Conservation (phyloP, 2,329 filamentous ascomycete species). For the Thielaviopsis populi region DNA sequence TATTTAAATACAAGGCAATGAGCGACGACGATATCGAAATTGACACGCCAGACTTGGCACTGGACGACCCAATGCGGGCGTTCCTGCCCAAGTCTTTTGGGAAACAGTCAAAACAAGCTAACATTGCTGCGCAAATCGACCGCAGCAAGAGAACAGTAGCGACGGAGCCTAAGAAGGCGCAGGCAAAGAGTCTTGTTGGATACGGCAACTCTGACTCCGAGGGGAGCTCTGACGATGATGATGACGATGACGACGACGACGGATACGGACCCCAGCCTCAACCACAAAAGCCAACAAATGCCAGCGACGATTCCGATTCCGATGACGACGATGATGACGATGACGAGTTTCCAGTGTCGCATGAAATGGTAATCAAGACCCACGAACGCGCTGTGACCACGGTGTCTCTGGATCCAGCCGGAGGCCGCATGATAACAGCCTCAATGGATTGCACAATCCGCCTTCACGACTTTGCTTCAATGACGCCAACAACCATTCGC, state of each 20-base stretch:
- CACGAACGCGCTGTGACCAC: slow-evolving; percentile 80
- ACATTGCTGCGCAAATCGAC: slow-evolving; percentile 69
- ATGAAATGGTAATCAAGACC: slow-evolving; percentile 84
- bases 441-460: slow-evolving; percentile 86
- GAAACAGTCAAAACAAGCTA: slow-evolving; percentile 57
- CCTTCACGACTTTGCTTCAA: slow-evolving; percentile 85
- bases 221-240: slow-evolving; percentile 26
- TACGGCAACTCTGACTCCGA: slow-evolving; percentile 17
- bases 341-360: slow-evolving; percentile 81
- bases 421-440: slow-evolving; percentile 72
- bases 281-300: slow-evolving; percentile 28
- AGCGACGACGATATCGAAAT: slow-evolving; percentile 46
- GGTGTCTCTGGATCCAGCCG: slow-evolving; percentile 69
- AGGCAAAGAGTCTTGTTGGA: slow-evolving; percentile 18
- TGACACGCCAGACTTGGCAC: slow-evolving; percentile 34
- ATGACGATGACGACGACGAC: slow-evolving; percentile 31
- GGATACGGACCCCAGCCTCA: slow-evolving; percentile 24
- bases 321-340: slow-evolving; percentile 52
- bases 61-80: slow-evolving; percentile 55
- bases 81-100: slow-evolving; percentile 77
- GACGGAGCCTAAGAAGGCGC: slow-evolving; percentile 16
- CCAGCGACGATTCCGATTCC: slow-evolving; percentile 29
- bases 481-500: slow-evolving; percentile 87
- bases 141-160: slow-evolving; percentile 45
- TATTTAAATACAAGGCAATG: slow-evolving; percentile 6